Evolutionary conservation across 495 filamentous ascomycete species (phyloP), one percentile per base, ranked within the genome.

Genomic region (Xanthoparmelia taractica): DNA sequence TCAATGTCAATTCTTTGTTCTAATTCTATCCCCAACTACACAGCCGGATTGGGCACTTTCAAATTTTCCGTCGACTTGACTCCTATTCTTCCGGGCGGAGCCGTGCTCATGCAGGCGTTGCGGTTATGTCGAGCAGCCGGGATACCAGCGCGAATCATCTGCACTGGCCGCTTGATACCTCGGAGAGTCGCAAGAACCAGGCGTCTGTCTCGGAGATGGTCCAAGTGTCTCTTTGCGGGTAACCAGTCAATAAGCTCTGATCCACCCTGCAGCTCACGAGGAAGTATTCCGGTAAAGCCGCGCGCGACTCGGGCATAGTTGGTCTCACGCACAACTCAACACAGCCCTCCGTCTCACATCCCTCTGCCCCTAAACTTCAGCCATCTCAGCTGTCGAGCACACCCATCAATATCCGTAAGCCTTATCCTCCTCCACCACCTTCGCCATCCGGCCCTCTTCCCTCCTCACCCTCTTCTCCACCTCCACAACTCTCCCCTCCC

Each of bases 401-500:
- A 12, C 12, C 12, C 25, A 45, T 67, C 57, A 65, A 15, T n/a
- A 36, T 33, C 54, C 25, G 58, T 69, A 69, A 38, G 48, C 58
- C 55, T 65, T 17, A 5, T 59, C 62, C 63, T 79, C 77, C 65
- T 77, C 74, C 60, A 69, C 71, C 63, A 73, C 76, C 45, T 76
- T 64, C 65, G 70, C 73, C 59, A 72, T 64, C 43, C 73, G 63
- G 69, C 76, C 77, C 72, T 90, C 87, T 40, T 72, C 72, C 67
- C 87, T 77, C 72, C 81, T 76, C 4, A 92, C 80, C 25, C 78
- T 76, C 66, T 80, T 78, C 76, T 95, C 91, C 12, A 87, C 81
- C 62, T 78, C 80, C 71, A 82, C 82, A 34, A 94, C 66, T 65
- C 88, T 73, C 8, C 81, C 81, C 74, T 96, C 89, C 68, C 85